phyloP scores from a whole-genome alignment of 225 moss, liverwort and hornwort genomes.

The Marchantia paleacea region DNA sequence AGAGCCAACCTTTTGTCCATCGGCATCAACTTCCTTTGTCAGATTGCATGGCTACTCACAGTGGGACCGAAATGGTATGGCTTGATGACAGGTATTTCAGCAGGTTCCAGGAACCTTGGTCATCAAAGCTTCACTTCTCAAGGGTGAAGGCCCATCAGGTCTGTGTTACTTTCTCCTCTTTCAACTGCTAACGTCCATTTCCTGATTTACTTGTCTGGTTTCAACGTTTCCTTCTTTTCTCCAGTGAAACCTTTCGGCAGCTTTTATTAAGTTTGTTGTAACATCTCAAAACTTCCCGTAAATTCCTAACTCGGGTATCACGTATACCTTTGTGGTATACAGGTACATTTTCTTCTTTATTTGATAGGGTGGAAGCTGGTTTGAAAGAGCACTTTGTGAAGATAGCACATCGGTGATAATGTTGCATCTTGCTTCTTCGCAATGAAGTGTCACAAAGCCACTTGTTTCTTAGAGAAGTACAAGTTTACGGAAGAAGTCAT shows the following conservation, averaged over 20 bases:
- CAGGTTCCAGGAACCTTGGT: constrained; percentile 87
- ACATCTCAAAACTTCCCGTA: not conserved
- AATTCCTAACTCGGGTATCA: not conserved
- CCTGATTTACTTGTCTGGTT: not conserved
- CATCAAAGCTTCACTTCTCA: constrained; percentile 61
- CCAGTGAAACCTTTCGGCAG: not conserved
- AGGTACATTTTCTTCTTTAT: constrained; percentile 59
- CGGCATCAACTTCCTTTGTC: not conserved
- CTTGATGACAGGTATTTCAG: constrained; percentile 68
- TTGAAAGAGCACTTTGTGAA: constrained; percentile 56
- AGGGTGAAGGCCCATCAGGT: constrained; percentile 48
- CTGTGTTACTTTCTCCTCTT: constrained; percentile 12
- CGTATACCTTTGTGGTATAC: not conserved
- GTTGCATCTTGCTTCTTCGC: not conserved
- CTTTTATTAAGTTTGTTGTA: not conserved
- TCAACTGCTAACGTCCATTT: not conserved
- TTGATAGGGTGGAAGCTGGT: constrained; percentile 53
- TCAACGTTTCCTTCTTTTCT: not conserved
- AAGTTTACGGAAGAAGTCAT: not conserved
- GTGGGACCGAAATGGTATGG: not conserved
- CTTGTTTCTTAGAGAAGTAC: not conserved
- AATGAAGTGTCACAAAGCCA: not conserved
- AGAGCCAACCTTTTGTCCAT: not conserved
- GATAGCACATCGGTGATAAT: not conserved
- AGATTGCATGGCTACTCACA: not conserved